phyloP scores from a whole-genome alignment of 345 rosid genomes.

The Schrenkiella parvula region DNA sequence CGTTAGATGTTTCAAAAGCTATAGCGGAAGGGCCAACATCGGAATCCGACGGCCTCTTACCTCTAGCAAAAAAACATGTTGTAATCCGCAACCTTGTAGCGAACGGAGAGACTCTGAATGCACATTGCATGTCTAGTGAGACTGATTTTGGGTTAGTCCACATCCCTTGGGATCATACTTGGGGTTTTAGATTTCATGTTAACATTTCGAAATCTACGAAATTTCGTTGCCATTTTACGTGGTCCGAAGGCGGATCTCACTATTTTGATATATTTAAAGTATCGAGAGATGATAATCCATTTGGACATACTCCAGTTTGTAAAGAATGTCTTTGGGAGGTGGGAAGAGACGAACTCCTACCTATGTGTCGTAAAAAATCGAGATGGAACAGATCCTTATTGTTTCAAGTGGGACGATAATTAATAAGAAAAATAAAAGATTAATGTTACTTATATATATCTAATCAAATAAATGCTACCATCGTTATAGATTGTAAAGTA shows the following conservation, averaged over 20 bases:
- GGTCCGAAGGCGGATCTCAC: conserved; percentile 1
- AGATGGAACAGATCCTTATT: not conserved
- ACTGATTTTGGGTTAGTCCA: not conserved
- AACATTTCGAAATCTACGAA: not conserved
- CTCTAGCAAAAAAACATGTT: not conserved
- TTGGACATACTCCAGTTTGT: not conserved
- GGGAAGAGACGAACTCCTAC: not conserved
- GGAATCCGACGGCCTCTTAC: not conserved
- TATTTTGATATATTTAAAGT: conserved; percentile 8
- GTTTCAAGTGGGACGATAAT: not conserved
- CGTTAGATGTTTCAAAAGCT: not conserved
- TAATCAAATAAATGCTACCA: no score
- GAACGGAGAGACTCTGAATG: not conserved
- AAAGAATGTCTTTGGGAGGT: conserved; percentile 16
- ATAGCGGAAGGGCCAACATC: not conserved
- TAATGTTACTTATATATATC: no score
- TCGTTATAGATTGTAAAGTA: no score
- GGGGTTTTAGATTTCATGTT: conserved; percentile 15
- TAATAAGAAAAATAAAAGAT: not conserved
- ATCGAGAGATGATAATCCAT: conserved; percentile 9
- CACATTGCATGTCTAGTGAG: conserved; percentile 1
- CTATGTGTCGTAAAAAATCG: conserved; percentile 7
- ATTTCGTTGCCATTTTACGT: conserved; percentile 2
- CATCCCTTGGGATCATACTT: not conserved
- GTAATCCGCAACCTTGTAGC: not conserved